These are phyloP conservation scores for Tricholomella constricta DNA, from an alignment of 768 basidiomycete species.

Conservation along the genomic window DNA sequence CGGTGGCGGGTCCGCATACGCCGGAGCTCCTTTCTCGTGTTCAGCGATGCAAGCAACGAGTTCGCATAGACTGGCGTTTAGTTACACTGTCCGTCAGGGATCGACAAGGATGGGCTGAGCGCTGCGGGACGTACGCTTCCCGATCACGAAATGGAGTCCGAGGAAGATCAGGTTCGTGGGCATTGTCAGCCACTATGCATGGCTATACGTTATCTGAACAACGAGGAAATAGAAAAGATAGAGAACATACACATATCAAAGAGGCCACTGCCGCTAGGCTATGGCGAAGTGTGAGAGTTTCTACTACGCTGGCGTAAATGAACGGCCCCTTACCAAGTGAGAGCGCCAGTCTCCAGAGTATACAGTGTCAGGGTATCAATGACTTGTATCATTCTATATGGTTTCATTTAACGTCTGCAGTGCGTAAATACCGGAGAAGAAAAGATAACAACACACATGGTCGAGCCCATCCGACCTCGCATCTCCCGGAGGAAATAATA, in stretches of 20 bases:
- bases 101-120: not conserved
- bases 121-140: slow-evolving; percentile 36
- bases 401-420: not conserved
- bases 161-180: slow-evolving; percentile 44
- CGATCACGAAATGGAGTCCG: slow-evolving; percentile 49
- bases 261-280: slow-evolving; percentile 45
- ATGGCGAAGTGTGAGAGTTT: not conserved
- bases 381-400: slow-evolving; percentile 37
- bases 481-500: slow-evolving; percentile 37
- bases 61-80: slow-evolving; percentile 36
- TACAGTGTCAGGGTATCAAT: slow-evolving; percentile 41
- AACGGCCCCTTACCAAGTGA: slow-evolving; percentile 42
- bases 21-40: slow-evolving; percentile 30
- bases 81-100: not conserved
- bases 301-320: not conserved
- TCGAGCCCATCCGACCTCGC: slow-evolving; percentile 28
- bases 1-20: slow-evolving; percentile 18
- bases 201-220: no score
- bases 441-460: slow-evolving; percentile 22
- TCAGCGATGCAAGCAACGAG: slow-evolving; percentile 34
- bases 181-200: slow-evolving; percentile 43
- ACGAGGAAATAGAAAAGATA: no score
- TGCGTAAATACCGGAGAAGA: not conserved
- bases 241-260: slow-evolving; percentile 40
- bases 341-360: slow-evolving; percentile 43